Conservation (phyloP, 805 yeast species). For the Starmera pachycereana region DNA sequence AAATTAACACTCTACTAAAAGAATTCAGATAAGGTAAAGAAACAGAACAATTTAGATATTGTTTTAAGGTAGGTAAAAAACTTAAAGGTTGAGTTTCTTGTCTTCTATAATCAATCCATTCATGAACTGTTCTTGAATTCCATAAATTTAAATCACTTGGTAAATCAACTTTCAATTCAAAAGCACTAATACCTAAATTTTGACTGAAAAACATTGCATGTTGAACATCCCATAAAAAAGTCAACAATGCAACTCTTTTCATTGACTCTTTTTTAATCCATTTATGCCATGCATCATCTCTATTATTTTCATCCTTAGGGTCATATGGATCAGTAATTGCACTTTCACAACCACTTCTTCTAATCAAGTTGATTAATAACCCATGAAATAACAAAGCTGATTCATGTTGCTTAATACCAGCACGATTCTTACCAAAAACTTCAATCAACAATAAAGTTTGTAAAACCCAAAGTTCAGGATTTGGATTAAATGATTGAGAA, state of each 20-base stretch:
- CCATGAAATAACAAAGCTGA: background rate
- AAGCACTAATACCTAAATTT: background rate
- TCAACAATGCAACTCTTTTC: background rate
- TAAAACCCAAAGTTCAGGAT: constrained; percentile 1
- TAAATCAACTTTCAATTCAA: background rate
- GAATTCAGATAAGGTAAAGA: background rate
- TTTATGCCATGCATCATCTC: background rate
- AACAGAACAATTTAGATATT: background rate
- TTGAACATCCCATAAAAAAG: constrained; percentile 1
- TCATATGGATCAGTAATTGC: background rate
- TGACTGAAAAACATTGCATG: background rate
- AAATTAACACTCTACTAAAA: constrained; percentile 1
- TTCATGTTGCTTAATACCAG: constrained; percentile 1
- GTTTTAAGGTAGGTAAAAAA: background rate
- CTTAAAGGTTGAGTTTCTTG: background rate
- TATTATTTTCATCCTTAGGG: background rate
- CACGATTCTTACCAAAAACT: constrained; percentile 1
- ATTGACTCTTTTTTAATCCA: constrained; percentile 1
- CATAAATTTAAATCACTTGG: constrained; percentile 1
- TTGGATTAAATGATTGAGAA: background rate
- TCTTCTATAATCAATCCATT: constrained; percentile 1
- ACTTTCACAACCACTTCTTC: background rate
- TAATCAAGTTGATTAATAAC: background rate
- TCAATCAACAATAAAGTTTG: constrained; percentile 1
- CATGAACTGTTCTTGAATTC: background rate